Evolutionary conservation across 768 basidiomycete species (phyloP).

Genomic region (Amanita pallidorosea): DNA sequence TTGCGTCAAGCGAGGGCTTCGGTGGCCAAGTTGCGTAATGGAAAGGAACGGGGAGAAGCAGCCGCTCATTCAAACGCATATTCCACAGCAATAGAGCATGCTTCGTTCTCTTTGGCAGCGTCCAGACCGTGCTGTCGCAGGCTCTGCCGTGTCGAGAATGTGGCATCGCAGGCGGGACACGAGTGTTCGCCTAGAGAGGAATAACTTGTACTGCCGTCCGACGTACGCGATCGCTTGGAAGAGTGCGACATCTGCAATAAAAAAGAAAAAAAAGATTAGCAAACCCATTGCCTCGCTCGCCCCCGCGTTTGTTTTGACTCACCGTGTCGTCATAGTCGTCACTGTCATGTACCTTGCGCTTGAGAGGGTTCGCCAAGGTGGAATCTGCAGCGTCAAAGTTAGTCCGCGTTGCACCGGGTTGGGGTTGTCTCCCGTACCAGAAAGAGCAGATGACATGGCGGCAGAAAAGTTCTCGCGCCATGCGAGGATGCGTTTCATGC

Average conservation of each 20-base stretch:
- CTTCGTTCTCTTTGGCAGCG: constrained; percentile 42
- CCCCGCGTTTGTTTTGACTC: constrained; percentile 5
- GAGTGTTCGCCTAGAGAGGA: constrained; percentile 38
- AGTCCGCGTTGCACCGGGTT: constrained; percentile 6
- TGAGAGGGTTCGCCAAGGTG: constrained; percentile 26
- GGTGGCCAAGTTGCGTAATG: not conserved
- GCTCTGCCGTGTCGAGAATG: constrained; percentile 46
- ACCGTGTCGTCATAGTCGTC: constrained; percentile 33
- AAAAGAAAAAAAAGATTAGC: constrained; percentile 9
- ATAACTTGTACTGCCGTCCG: constrained; percentile 14
- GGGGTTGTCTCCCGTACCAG: constrained; percentile 23
- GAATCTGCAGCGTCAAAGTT: constrained; percentile 12
- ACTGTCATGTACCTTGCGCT: constrained; percentile 36
- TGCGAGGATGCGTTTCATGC: constrained; percentile 57
- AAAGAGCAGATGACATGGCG: constrained; percentile 25
- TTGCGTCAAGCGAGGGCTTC: not conserved
- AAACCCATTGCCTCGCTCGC: not conserved
- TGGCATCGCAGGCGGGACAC: constrained; percentile 68
- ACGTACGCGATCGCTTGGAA: constrained; percentile 46
- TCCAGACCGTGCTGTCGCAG: constrained; percentile 52
- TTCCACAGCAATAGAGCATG: constrained; percentile 63
- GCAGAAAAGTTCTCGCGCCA: constrained; percentile 57
- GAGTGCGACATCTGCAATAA: constrained; percentile 34
- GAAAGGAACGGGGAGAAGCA: not conserved
- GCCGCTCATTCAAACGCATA: constrained; percentile 48